Base-by-base conservation (phyloP, 2,329 filamentous ascomycete genomes). In the Fusarium secorum region DNA sequence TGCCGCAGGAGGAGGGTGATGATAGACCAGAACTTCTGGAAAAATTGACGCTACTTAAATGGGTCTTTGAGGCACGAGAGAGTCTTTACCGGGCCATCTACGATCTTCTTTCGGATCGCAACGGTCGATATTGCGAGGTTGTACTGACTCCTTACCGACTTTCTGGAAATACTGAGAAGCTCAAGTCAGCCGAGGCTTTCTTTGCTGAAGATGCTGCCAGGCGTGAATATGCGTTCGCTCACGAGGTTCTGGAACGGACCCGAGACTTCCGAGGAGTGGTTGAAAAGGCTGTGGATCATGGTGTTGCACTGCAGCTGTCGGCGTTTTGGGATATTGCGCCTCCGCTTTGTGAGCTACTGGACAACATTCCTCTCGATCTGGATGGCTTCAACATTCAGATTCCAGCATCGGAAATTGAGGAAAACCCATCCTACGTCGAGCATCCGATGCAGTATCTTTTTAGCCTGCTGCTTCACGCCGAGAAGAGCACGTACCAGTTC, bases 271-370 rank as follows among this genome's bases (percentile, higher is more conserved):
- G 93, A 73, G 86, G 87, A 49, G 89, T 96, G 11, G 89, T 98
- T 33, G 94, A 97, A 78, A 87, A 90, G 74, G 96, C 96, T 60
- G 95, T 97, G 26, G 90, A 90, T 24, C 90, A 93, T 14, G 96
- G 95, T 20, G 94, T 98, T 15, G 94, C 98, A 78, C 89, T 94
- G 60, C 96, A 98, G 81, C 87, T 98, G 5, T 95, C 92, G 14
- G 95, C 95, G 0, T 99, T 98, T 79, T 99, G 96, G 96, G 96
- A 99, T 78, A 97, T 98, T 75, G 95, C 95, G 3, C 96, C 96
- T 5, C 90, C 91, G 7, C 86, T 99, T 1, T 86, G 91, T 30
- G 87, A 90, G 20, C 85, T 98, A 49, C 87, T 97, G 15, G 93
- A 97, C 65, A 92, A 92, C 75, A 90, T 98, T 26, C 95, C 94